phyloP scores from a whole-genome alignment of 2,329 filamentous ascomycete genomes.

The Alternaria sp. region DNA sequence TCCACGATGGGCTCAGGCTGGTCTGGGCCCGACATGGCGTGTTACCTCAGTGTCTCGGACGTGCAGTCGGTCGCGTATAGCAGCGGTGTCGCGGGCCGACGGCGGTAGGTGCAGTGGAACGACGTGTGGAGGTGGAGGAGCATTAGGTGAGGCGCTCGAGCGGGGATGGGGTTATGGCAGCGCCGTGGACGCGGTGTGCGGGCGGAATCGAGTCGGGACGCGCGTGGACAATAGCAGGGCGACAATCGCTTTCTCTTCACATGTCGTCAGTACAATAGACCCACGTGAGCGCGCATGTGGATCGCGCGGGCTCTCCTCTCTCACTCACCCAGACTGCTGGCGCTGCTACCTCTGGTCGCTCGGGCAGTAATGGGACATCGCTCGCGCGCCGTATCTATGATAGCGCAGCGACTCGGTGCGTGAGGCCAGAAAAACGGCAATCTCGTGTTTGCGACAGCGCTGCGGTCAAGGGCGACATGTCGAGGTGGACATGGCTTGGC shows the following conservation, averaged over 20 bases:
- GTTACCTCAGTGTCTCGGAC: constrained; percentile 2
- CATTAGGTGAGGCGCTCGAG: constrained; percentile 20
- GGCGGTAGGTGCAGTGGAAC: constrained; percentile 10
- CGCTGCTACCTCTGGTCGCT: constrained; percentile 22
- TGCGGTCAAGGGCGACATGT: constrained; percentile 3
- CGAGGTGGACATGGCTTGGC: constrained; percentile 13
- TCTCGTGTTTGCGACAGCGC: constrained; percentile 11
- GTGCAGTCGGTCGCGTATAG: constrained; percentile 2
- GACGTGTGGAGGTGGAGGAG: constrained; percentile 21
- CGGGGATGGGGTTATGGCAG: background rate
- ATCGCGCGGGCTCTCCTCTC: constrained; percentile 14
- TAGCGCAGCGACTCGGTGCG: background rate
- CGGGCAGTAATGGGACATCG: constrained; percentile 38
- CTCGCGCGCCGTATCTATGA: constrained; percentile 16
- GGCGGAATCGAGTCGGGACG: background rate
- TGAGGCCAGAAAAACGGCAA: background rate
- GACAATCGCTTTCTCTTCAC: constrained; percentile 2
- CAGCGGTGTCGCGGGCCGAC: constrained; percentile 9
- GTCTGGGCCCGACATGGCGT: constrained; percentile 43
- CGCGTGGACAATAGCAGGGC: background rate
- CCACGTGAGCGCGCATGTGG: constrained; percentile 6
- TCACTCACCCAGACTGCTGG: constrained; percentile 7
- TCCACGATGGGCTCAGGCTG: constrained; percentile 28
- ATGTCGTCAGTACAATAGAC: constrained; percentile 10
- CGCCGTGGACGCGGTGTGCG: constrained; percentile 5